phyloP scores from a whole-genome alignment of 2,329 filamentous ascomycete genomes.

The Proliferodiscus dingleyae region DNA sequence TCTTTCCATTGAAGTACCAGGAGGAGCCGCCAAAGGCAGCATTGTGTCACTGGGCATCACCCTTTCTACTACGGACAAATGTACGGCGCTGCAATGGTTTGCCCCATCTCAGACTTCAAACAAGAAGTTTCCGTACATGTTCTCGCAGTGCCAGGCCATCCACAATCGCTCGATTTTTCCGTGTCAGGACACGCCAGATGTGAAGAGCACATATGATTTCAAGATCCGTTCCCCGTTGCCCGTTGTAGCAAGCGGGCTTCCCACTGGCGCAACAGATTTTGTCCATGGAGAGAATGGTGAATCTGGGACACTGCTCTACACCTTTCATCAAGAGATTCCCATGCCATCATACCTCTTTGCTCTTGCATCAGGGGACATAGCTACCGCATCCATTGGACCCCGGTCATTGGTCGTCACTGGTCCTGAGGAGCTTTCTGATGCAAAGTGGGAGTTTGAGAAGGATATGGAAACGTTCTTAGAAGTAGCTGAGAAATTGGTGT shows the following conservation, averaged over 20 bases:
- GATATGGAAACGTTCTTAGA: conserved; percentile 92
- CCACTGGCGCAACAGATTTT: conserved; percentile 47
- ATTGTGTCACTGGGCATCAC: conserved; percentile 56
- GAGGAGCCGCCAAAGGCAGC: conserved; percentile 48
- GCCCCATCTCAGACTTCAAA: conserved; percentile 90
- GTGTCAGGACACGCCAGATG: conserved; percentile 94
- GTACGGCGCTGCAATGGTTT: conserved; percentile 93
- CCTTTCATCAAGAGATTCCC: conserved; percentile 84
- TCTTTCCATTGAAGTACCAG: conserved; percentile 58
- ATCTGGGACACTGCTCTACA: conserved; percentile 58
- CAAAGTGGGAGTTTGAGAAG: conserved; percentile 85
- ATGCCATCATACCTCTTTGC: conserved; percentile 95
- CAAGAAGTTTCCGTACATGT: conserved; percentile 95
- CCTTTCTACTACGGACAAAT: conserved; percentile 77
- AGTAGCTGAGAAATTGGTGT: conserved; percentile 74
- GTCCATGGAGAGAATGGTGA: conserved; percentile 48
- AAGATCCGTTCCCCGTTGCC: conserved; percentile 80
- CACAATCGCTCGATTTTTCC: conserved; percentile 91
- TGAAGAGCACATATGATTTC: conserved; percentile 93
- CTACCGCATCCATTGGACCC: conserved; percentile 78
- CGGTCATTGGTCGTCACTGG: conserved; percentile 81
- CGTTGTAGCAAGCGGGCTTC: conserved; percentile 85
- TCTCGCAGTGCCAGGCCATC: conserved; percentile 96
- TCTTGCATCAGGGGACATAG: conserved; percentile 81
- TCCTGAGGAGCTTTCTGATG: conserved; percentile 77